Conservation (phyloP, 2,329 filamentous ascomycete species). For the Myotisia sp. region DNA sequence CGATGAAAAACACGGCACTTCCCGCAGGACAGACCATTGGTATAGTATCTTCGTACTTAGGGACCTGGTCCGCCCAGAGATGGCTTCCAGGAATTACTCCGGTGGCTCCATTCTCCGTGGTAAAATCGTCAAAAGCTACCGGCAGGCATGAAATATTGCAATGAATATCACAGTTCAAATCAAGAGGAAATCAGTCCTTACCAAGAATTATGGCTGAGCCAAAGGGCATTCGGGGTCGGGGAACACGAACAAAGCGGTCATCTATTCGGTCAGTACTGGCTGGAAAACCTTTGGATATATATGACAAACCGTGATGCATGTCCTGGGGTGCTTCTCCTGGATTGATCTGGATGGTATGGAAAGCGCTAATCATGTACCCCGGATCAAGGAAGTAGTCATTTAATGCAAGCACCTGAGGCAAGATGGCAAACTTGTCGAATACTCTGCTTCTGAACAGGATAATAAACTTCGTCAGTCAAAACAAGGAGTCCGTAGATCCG, state of each 20-base stretch:
- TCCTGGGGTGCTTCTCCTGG: conserved; percentile 27
- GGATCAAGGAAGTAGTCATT: conserved; percentile 30
- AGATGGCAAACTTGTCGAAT: conserved; percentile 26
- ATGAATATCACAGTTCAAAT: too few relatives aligned
- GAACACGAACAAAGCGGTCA: conserved; percentile 20
- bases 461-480: too few relatives aligned
- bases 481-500: too few relatives aligned
- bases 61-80: conserved; percentile 18
- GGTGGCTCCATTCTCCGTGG: conserved; percentile 23
- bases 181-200: conserved; percentile 9
- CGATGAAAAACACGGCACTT: conserved; percentile 24
- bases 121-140: conserved; percentile 23
- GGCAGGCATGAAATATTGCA: conserved; percentile 12
- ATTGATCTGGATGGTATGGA: conserved; percentile 28
- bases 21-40: conserved; percentile 25
- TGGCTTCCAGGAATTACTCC: conserved; percentile 25
- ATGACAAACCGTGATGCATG: conserved; percentile 24
- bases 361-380: conserved; percentile 23
- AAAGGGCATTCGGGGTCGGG: conserved; percentile 23
- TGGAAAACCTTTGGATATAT: neutral
- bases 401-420: conserved; percentile 24
- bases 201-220: conserved; percentile 22
- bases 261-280: too few relatives aligned
- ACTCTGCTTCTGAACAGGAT: conserved; percentile 20
- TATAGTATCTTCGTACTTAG: conserved; percentile 17